Evolutionary conservation across 2,329 filamentous ascomycete genomes (phyloP).

Genomic region (Trichocomaceae sp.): DNA sequence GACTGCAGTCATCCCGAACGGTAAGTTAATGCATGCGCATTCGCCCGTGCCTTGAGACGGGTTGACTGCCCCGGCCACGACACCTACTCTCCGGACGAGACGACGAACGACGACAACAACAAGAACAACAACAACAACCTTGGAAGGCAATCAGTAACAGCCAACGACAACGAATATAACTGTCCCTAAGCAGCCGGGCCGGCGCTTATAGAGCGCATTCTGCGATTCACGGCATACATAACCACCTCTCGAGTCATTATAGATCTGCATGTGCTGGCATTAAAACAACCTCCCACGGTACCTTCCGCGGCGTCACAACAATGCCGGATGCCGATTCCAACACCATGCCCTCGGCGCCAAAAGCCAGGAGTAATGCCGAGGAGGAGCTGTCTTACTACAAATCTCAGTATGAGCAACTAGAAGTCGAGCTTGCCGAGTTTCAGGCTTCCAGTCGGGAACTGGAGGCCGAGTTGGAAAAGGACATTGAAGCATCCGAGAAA

Average conservation of each 20-base stretch:
- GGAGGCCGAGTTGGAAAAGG: slow-evolving; percentile 89
- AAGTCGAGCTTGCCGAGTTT: slow-evolving; percentile 87
- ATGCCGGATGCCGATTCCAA: slow-evolving; percentile 34
- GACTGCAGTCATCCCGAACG: slow-evolving; percentile 10
- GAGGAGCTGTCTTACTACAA: slow-evolving; percentile 93
- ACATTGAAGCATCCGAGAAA: slow-evolving; percentile 92
- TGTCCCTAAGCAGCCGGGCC: background rate
- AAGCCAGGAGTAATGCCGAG: slow-evolving; percentile 44
- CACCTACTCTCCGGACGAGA: background rate
- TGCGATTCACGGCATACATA: background rate
- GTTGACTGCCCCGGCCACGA: slow-evolving; percentile 12
- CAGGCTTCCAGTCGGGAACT: slow-evolving; percentile 89
- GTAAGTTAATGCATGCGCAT: slow-evolving; percentile 9
- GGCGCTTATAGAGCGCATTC: background rate
- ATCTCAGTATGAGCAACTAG: slow-evolving; percentile 85
- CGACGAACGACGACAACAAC: background rate
- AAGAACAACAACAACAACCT: slow-evolving; percentile 1
- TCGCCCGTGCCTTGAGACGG: background rate
- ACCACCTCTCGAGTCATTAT: background rate
- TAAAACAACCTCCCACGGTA: background rate
- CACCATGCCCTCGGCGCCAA: slow-evolving; percentile 32
- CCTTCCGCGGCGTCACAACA: slow-evolving; percentile 18
- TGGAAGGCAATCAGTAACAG: background rate
- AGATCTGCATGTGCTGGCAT: slow-evolving; percentile 7
- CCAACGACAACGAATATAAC: background rate